These are phyloP conservation scores for Dujonia santamariae DNA, from an alignment of 1,139 yeast genomes.

Conservation along the genomic window DNA sequence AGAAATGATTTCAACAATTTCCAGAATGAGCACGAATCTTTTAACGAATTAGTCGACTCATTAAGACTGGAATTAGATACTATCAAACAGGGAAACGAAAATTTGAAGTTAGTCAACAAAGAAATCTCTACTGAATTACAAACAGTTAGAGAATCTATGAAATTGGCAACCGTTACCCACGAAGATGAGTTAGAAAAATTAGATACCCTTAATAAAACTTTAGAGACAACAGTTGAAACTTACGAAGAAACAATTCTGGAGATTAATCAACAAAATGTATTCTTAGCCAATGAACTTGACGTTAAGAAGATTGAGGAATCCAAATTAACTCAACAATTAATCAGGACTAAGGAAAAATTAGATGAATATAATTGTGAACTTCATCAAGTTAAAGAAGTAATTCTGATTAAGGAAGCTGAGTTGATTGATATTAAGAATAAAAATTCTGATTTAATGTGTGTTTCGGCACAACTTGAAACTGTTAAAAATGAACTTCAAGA, in stretches of 20 bases:
- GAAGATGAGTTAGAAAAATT: not conserved
- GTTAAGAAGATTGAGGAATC: not conserved
- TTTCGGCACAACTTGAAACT: conserved; percentile 1
- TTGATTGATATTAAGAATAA: not conserved
- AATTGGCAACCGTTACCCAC: not conserved
- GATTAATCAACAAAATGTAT: conserved; percentile 1
- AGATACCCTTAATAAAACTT: not conserved
- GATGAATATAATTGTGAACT: conserved; percentile 1
- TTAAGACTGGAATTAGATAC: conserved; percentile 9
- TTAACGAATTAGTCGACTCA: conserved; percentile 12
- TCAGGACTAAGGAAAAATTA: conserved; percentile 1
- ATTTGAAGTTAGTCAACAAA: not conserved
- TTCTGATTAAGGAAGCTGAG: not conserved
- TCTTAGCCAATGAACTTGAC: not conserved
- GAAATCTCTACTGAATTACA: not conserved
- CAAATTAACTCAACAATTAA: conserved; percentile 1
- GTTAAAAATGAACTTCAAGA: not conserved
- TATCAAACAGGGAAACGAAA: not conserved
- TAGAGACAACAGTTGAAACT: conserved; percentile 1
- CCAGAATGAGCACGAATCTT: conserved; percentile 12
- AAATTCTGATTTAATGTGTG: not conserved
- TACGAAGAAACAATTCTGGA: conserved; percentile 3
- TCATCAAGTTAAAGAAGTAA: not conserved
- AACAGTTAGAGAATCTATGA: not conserved
- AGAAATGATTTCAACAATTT: conserved; percentile 14